phyloP scores from a whole-genome alignment of 345 rosid genomes.

The Acer yangbiense region DNA sequence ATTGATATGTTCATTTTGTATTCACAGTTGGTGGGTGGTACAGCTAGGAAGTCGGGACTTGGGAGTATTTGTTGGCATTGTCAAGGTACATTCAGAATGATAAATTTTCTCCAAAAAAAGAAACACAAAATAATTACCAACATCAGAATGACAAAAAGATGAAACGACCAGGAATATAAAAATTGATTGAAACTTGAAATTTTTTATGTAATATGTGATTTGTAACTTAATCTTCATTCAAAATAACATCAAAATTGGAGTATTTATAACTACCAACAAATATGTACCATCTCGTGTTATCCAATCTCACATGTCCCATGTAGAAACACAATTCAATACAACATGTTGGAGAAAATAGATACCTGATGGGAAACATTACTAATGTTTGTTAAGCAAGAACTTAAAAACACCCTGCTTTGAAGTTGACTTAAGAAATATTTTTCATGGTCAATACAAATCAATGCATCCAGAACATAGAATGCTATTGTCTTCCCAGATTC shows the following conservation, averaged over 20 bases:
- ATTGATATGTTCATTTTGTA: neutral
- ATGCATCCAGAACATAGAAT: conserved; percentile 83
- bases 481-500: conserved; percentile 91
- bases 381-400: conserved; percentile 70
- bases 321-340: neutral
- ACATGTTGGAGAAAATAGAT: conserved; percentile 12
- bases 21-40: neutral
- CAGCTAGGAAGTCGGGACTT: neutral
- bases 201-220: neutral
- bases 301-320: conserved; percentile 1
- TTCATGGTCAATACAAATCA: conserved; percentile 82
- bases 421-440: conserved; percentile 88
- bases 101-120: neutral
- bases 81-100: neutral
- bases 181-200: neutral
- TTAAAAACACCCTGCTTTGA: conserved; percentile 89
- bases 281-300: neutral
- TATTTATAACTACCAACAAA: neutral
- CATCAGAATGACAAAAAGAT: neutral
- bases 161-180: neutral
- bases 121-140: neutral
- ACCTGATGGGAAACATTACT: conserved; percentile 77
- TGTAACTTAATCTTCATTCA: neutral
- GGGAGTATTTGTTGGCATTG: neutral
- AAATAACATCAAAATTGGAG: neutral